Conservation (phyloP, 176 grass and related monocot species). For the Hsuehochloa calcarea region DNA sequence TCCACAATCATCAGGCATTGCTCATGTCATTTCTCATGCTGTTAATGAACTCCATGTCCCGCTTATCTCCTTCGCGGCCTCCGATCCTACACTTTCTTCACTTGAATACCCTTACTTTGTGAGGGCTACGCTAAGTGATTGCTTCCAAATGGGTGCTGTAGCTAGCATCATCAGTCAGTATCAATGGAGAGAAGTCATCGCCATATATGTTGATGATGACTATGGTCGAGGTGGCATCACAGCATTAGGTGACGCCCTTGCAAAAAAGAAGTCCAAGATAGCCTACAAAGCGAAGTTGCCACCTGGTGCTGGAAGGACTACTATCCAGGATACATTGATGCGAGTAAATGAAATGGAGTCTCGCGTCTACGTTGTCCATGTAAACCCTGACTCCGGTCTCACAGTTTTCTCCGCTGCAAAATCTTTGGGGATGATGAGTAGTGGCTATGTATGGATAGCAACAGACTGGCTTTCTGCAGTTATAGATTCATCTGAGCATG, state of each 20-base stretch:
- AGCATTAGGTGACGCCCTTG: constrained; percentile 65
- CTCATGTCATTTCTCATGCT: constrained; percentile 75
- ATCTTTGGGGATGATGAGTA: constrained; percentile 73
- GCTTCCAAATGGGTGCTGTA: constrained; percentile 72
- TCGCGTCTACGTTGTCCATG: constrained; percentile 77
- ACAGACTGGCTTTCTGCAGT: constrained; percentile 86
- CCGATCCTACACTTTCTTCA: constrained; percentile 73
- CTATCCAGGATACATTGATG: constrained; percentile 47
- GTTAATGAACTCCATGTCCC: constrained; percentile 67
- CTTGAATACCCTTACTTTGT: constrained; percentile 79
- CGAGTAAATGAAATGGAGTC: constrained; percentile 74
- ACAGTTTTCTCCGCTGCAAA: constrained; percentile 64
- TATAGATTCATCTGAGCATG: constrained; percentile 49
- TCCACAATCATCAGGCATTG: constrained; percentile 70
- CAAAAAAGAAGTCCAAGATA: constrained; percentile 50
- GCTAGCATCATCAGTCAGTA: constrained; percentile 53
- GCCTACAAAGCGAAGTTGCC: constrained; percentile 68
- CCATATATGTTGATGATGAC: constrained; percentile 80
- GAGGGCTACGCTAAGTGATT: constrained; percentile 59
- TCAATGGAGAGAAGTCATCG: constrained; percentile 67
- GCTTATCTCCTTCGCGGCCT: constrained; percentile 64
- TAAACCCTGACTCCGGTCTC: constrained; percentile 80
- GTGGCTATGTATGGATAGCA: constrained; percentile 83
- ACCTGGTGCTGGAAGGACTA: constrained; percentile 39
- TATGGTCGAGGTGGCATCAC: constrained; percentile 73